Conservation (phyloP, 495 filamentous ascomycete genomes). For the Saxispiralis lemnorum region DNA sequence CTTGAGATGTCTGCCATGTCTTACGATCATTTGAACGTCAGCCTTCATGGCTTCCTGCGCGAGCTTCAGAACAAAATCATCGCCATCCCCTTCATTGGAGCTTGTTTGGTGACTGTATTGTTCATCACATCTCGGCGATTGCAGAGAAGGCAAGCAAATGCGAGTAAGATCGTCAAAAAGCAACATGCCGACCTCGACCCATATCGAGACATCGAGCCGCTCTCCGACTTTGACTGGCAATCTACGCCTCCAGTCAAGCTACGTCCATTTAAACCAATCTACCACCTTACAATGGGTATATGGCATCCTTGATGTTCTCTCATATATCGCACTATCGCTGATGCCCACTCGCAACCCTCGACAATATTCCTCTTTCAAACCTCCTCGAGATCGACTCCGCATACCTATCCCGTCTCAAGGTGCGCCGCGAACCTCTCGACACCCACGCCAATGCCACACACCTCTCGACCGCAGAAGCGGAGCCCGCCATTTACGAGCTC, state of each 20-base stretch:
- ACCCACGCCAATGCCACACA: slow-evolving; percentile 29
- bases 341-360: slow-evolving; percentile 26
- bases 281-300: slow-evolving; percentile 57
- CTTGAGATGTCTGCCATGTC: too few species aligned
- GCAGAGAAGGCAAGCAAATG: too few species aligned
- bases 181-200: slow-evolving; percentile 6
- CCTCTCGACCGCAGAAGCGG: slow-evolving; percentile 27
- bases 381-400: slow-evolving; percentile 50
- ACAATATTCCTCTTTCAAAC: slow-evolving; percentile 37
- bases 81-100: too few species aligned
- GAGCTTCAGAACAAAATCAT: too few species aligned
- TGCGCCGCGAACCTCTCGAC: slow-evolving; percentile 35
- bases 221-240: slow-evolving; percentile 42
- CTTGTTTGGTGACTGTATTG: too few species aligned
- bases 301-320: background rate
- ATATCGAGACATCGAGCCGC: slow-evolving; percentile 32
- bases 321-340: background rate
- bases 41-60: too few species aligned
- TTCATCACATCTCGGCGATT: too few species aligned
- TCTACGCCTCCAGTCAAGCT: slow-evolving; percentile 41
- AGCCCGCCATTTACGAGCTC: slow-evolving; percentile 40
- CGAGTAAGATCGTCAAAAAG: background rate
- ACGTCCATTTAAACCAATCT: slow-evolving; percentile 52
- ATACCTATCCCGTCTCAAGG: slow-evolving; percentile 37
- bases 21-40: too few species aligned